phyloP scores from a whole-genome alignment of 441 rosid genomes.

The Cnidoscolus chayamansa region DNA sequence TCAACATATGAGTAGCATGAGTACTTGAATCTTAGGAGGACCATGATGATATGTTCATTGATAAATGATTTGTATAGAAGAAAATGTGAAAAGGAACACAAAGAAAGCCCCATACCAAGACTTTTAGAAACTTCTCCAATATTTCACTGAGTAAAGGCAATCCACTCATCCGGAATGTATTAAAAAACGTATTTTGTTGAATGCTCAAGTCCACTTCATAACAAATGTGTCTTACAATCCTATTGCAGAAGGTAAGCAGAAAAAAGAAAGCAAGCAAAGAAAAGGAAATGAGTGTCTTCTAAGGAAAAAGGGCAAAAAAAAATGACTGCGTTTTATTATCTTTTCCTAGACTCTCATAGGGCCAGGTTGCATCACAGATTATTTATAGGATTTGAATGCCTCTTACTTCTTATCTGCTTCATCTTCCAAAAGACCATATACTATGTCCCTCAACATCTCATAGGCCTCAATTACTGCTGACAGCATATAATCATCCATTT shows the following conservation, averaged over 20 bases:
- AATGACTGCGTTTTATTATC: not conserved
- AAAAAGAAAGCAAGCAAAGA: not conserved
- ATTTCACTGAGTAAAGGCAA: conserved; percentile 76
- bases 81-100: conserved; percentile 11
- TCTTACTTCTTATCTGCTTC: conserved; percentile 64
- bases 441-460: conserved; percentile 65
- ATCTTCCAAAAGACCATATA: conserved; percentile 63
- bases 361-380: not conserved
- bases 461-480: conserved; percentile 83
- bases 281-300: not conserved
- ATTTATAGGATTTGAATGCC: conserved; percentile 13
- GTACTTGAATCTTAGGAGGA: conserved; percentile 23
- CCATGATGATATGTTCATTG: not conserved
- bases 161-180: conserved; percentile 60
- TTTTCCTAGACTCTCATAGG: not conserved
- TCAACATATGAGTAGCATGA: conserved; percentile 25
- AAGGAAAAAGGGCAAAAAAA: too few relatives aligned
- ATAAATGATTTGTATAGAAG: conserved; percentile 19
- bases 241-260: conserved; percentile 28
- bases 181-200: conserved; percentile 48
- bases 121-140: conserved; percentile 69
- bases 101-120: conserved; percentile 55
- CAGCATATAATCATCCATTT: conserved; percentile 81
- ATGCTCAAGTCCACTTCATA: conserved; percentile 50
- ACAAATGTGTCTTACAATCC: conserved; percentile 56